Evolutionary conservation across 192 early-diverging fungal species (phyloP).

Genomic region (Geosiphon pyriformis): DNA sequence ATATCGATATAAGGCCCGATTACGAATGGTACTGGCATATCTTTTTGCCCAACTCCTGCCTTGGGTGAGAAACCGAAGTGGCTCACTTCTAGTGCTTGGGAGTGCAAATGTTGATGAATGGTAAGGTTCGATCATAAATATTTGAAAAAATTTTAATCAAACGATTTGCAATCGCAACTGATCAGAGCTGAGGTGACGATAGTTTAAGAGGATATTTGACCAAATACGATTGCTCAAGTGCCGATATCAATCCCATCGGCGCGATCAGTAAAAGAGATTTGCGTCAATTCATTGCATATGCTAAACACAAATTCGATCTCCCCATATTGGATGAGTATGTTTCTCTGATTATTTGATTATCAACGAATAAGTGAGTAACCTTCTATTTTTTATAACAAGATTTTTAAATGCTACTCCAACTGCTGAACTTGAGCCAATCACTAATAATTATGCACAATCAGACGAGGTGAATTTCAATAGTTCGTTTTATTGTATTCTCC

Average conservation of each 20-base stretch:
- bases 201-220: constrained; percentile 94
- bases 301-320: constrained; percentile 57
- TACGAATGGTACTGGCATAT: constrained; percentile 94
- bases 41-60: constrained; percentile 93
- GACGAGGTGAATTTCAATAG: constrained; percentile 62
- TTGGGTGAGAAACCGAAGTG: constrained; percentile 68
- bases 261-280: constrained; percentile 89
- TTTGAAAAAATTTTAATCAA: too few species aligned
- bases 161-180: too few species aligned
- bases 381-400: constrained; percentile 26
- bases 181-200: too few species aligned
- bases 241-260: constrained; percentile 96
- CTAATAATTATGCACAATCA: constrained; percentile 74
- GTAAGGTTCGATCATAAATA: constrained; percentile 29
- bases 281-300: constrained; percentile 72
- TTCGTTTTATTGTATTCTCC: too few species aligned
- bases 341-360: too few species aligned
- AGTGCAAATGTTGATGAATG: constrained; percentile 98
- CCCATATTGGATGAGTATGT: constrained; percentile 56
- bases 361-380: too few species aligned
- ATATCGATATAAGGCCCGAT: constrained; percentile 56
- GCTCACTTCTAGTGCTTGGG: constrained; percentile 83
- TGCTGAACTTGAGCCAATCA: constrained; percentile 93
- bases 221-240: constrained; percentile 97
- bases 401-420: constrained; percentile 88